Conservation (phyloP, 352 stramenopile species). For the Phytophthora pisi region DNA sequence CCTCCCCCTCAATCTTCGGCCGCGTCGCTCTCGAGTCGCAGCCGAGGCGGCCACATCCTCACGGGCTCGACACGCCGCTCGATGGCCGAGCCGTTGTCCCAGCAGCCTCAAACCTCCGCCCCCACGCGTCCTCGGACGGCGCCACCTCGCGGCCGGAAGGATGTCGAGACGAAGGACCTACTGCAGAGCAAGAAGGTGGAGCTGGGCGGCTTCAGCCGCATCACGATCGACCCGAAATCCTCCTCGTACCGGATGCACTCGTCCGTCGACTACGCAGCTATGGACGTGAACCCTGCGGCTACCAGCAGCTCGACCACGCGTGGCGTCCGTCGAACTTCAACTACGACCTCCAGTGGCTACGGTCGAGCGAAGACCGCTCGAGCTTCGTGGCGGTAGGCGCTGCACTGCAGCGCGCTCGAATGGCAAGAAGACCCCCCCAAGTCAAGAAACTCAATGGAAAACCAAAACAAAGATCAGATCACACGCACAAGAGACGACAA, state of each 20-base stretch:
- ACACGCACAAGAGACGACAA: neutral
- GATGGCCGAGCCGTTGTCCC: conserved; percentile 25
- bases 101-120: conserved; percentile 19
- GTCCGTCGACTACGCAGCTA: conserved; percentile 34
- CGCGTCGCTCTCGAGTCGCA: conserved; percentile 22
- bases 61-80: conserved; percentile 26
- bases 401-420: neutral
- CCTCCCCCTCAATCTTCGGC: conserved; percentile 17
- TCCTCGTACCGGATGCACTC: conserved; percentile 38
- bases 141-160: conserved; percentile 43
- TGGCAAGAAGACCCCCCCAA: conserved; percentile 1
- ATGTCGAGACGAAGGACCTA: conserved; percentile 51
- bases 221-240: conserved; percentile 30
- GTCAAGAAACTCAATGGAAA: conserved; percentile 24
- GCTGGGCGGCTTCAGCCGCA: conserved; percentile 22
- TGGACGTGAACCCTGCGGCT: conserved; percentile 11
- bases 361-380: conserved; percentile 39
- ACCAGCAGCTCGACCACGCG: conserved; percentile 8
- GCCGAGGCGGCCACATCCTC: conserved; percentile 25
- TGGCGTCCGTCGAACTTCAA: conserved; percentile 24
- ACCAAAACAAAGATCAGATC: conserved; percentile 12
- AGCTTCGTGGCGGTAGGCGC: conserved; percentile 57
- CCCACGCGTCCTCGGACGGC: conserved; percentile 46
- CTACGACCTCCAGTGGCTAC: conserved; percentile 18
- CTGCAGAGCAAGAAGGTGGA: conserved; percentile 53